These are phyloP conservation scores for Scutellaria barbata DNA, from an alignment of 257 asterid species.

Conservation along the genomic window DNA sequence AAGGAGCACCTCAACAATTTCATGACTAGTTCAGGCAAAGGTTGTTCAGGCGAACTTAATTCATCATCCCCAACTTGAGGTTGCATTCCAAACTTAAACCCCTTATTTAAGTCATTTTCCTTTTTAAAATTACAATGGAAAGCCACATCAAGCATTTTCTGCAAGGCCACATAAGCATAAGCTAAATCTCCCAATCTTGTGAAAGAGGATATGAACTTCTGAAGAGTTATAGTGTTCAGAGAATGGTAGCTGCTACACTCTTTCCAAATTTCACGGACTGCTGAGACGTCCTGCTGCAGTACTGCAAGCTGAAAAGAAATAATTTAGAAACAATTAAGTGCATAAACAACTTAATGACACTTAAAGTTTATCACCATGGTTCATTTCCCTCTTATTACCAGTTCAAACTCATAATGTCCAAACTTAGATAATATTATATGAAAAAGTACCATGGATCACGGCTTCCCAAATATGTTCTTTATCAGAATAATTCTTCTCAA, in stretches of 20 bases:
- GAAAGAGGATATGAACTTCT: conserved; percentile 74
- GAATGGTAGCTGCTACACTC: conserved; percentile 60
- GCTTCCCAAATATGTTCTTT: conserved; percentile 11
- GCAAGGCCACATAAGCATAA: conserved; percentile 72
- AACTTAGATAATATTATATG: background rate
- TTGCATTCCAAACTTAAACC: conserved; percentile 36
- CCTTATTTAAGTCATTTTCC: conserved; percentile 33
- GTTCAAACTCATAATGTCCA: conserved; percentile 20
- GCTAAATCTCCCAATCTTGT: conserved; percentile 72
- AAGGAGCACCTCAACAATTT: conserved; percentile 68
- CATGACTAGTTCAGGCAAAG: conserved; percentile 46
- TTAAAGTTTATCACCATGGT: conserved; percentile 12
- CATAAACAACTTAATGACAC: conserved; percentile 24
- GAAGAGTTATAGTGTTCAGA: conserved; percentile 60
- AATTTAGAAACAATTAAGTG: conserved; percentile 35
- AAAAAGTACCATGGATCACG: background rate
- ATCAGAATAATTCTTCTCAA: conserved; percentile 13
- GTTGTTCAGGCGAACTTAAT: conserved; percentile 42
- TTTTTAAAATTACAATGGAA: conserved; percentile 41
- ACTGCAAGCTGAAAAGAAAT: conserved; percentile 87
- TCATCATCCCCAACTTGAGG: conserved; percentile 28
- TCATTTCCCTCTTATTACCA: conserved; percentile 3
- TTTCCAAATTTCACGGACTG: conserved; percentile 77
- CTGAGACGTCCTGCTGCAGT: conserved; percentile 64
- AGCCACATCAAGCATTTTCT: conserved; percentile 65